A percentile compares a stretch with the other conserved stretches of the same genome.
Evolutionary conservation across 163 green algal species (phyloP).

Genomic region (Coccomyxa subellipsoidea): DNA sequence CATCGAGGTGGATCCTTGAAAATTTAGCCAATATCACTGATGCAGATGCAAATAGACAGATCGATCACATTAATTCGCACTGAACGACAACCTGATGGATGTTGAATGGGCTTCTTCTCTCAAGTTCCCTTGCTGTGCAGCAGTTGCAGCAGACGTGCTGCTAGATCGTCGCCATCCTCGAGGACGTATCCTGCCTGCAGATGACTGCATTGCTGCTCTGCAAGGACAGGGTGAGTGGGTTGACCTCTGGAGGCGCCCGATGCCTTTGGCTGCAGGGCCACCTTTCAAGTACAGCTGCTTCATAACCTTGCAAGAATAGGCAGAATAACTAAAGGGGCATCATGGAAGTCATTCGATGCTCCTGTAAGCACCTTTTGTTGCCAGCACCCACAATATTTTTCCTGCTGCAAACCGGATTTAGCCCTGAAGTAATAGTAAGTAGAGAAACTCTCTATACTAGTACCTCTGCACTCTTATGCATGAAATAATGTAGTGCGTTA

Average conservation of each 20-base stretch:
- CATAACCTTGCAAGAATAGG: neutral
- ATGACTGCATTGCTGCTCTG: neutral
- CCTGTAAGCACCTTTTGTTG: no score
- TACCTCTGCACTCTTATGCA: no score
- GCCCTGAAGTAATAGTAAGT: no score
- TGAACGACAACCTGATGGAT: neutral
- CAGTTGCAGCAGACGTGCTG: neutral
- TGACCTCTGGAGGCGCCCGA: neutral
- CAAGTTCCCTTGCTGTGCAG: neutral
- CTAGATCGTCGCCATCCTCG: neutral
- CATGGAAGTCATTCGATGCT: neutral
- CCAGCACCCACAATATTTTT: no score
- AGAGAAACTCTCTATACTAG: no score
- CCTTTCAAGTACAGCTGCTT: neutral
- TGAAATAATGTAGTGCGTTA: neutral
- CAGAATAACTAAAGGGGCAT: neutral
- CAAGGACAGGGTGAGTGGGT: neutral
- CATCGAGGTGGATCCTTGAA: no score
- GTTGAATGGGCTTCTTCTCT: neutral
- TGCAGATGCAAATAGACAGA: no score
- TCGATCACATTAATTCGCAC: no score
- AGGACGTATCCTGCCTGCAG: neutral
- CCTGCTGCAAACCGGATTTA: no score
- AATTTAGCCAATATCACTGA: no score
- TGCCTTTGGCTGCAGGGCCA: neutral